Evolutionary conservation across 75 land plant species (phyloP).

Genomic region (Larix kaempferi): DNA sequence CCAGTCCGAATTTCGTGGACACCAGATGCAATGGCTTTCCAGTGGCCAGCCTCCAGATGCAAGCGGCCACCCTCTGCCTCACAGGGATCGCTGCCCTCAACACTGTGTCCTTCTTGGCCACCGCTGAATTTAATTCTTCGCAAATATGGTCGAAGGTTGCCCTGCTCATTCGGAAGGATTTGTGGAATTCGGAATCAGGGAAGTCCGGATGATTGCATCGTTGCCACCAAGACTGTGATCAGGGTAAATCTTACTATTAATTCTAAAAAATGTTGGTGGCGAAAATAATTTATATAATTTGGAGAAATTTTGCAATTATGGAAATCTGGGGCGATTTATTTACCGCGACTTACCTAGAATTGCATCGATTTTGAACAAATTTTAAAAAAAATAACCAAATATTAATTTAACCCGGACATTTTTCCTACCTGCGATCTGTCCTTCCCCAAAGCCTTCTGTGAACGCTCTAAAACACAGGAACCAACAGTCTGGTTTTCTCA

Average conservation of each 20-base stretch:
- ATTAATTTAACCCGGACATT: conserved; percentile 6
- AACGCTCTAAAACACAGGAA: conserved; percentile 6
- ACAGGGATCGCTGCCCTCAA: conserved; percentile 84
- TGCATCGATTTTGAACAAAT: no score
- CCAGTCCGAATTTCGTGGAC: conserved; percentile 85
- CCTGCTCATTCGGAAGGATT: conserved; percentile 76
- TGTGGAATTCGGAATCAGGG: conserved; percentile 81
- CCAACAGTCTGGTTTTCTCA: no score
- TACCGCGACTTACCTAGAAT: no score
- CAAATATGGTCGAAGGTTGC: conserved; percentile 80
- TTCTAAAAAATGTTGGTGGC: no score
- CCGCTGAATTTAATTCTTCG: conserved; percentile 64
- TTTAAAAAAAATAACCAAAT: no score
- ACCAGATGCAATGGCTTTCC: conserved; percentile 94
- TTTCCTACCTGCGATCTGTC: conserved; percentile 40
- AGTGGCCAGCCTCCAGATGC: conserved; percentile 95
- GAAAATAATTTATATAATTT: no score
- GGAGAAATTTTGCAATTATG: no score
- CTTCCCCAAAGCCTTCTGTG: conserved; percentile 88
- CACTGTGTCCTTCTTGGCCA: conserved; percentile 88
- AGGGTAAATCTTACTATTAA: no score
- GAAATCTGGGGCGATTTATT: no score
- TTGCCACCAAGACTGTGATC: conserved; percentile 73
- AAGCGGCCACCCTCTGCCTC: conserved; percentile 88
- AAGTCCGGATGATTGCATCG: conserved; percentile 68